Conservation (phyloP, 495 filamentous ascomycete species). For the Talaromyces trachyspermus region DNA sequence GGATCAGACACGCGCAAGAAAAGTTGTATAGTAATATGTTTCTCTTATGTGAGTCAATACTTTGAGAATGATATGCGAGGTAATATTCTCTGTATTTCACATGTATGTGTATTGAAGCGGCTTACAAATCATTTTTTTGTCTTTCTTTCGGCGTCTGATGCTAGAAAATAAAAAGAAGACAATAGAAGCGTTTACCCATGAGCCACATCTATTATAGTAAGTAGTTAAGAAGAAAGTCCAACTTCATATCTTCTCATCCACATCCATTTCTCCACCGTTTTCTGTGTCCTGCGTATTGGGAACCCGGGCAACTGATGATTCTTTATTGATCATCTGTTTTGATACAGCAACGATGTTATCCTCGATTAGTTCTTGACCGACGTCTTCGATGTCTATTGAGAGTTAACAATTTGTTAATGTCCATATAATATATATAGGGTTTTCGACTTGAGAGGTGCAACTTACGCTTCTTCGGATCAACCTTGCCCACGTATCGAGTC, state of each 20-base stretch:
- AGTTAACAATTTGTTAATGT: too few relatives aligned
- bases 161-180: too few relatives aligned
- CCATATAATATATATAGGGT: too few relatives aligned
- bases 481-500: slow-evolving; percentile 97
- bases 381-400: slow-evolving; percentile 77
- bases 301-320: slow-evolving; percentile 62
- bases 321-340: slow-evolving; percentile 98
- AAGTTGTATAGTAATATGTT: not conserved
- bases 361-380: slow-evolving; percentile 93
- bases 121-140: too few relatives aligned
- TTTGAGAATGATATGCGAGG: too few relatives aligned
- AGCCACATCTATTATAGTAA: slow-evolving; percentile 5
- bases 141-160: too few relatives aligned
- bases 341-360: slow-evolving; percentile 97
- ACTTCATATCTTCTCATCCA: slow-evolving; percentile 51
- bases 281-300: slow-evolving; percentile 43
- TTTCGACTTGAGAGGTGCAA: slow-evolving; percentile 7
- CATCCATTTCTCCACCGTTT: slow-evolving; percentile 51
- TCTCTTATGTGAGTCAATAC: too few relatives aligned
- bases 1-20: not conserved
- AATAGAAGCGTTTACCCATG: too few relatives aligned
- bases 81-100: too few relatives aligned
- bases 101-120: too few relatives aligned
- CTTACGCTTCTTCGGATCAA: slow-evolving; percentile 96
- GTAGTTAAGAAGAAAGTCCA: slow-evolving; percentile 1